These are phyloP conservation scores for Fusarium fracticaudum DNA, from an alignment of 2,329 filamentous ascomycete genomes.

Conservation along the genomic window DNA sequence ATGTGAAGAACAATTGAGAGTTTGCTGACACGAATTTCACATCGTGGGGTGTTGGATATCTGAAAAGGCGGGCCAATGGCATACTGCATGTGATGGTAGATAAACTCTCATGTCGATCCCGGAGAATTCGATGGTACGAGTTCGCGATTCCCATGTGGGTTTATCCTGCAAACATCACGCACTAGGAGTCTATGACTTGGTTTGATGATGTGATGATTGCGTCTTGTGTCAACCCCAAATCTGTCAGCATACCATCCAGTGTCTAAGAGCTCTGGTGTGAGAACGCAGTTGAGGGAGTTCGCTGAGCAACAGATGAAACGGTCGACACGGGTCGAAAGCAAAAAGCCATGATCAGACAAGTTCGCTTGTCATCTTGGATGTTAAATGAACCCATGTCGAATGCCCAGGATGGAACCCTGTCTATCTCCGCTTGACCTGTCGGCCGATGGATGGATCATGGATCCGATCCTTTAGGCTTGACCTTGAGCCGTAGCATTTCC, in stretches of 20 bases:
- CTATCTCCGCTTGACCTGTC: slow-evolving; percentile 17
- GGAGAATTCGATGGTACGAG: slow-evolving; percentile 29
- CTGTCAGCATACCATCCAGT: background rate
- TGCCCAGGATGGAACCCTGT: background rate
- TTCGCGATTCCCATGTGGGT: slow-evolving; percentile 2
- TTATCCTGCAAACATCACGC: background rate
- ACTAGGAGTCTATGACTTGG: slow-evolving; percentile 1
- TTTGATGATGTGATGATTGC: background rate
- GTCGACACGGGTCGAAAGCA: background rate
- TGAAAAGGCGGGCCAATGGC: slow-evolving; percentile 11
- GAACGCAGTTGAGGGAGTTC: background rate
- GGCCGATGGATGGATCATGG: slow-evolving; percentile 18
- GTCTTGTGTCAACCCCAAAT: background rate
- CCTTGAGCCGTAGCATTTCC: slow-evolving; percentile 22
- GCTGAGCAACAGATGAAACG: background rate
- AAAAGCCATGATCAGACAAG: slow-evolving; percentile 5
- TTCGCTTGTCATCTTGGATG: slow-evolving; percentile 7
- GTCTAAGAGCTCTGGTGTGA: background rate
- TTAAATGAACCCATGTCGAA: slow-evolving; percentile 17
- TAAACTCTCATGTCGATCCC: slow-evolving; percentile 30
- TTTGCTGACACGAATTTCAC: slow-evolving; percentile 1
- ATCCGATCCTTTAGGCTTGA: background rate
- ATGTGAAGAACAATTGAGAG: slow-evolving; percentile 26
- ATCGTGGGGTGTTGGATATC: background rate
- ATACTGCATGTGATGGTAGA: background rate